phyloP scores from a whole-genome alignment of 148 eudicot genomes.

The Rhododendron molle region DNA sequence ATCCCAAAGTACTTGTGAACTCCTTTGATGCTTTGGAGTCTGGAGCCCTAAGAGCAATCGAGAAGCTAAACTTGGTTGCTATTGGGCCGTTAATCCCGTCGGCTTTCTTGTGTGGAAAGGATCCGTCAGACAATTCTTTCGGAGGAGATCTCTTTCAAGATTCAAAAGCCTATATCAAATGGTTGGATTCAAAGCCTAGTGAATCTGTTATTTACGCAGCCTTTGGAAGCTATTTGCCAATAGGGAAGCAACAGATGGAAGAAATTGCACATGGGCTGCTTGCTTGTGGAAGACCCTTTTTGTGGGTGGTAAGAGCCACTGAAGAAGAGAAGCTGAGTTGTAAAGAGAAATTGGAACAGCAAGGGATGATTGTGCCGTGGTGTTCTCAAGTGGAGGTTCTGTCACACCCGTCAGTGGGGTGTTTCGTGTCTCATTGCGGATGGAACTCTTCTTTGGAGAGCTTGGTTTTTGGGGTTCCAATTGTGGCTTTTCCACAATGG shows the following conservation, averaged over 20 bases:
- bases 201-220: conserved; percentile 31
- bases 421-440: conserved; percentile 30
- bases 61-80: conserved; percentile 20
- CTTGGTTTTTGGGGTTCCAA: conserved; percentile 17
- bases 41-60: conserved; percentile 14
- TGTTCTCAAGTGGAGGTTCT: conserved; percentile 35
- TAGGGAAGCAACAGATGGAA: conserved; percentile 21
- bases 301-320: conserved; percentile 33
- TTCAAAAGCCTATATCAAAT: conserved; percentile 25
- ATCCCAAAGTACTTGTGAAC: conserved; percentile 34
- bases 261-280: conserved; percentile 31
- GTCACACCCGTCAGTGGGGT: conserved; percentile 21
- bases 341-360: conserved; percentile 1
- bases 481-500: conserved; percentile 5
- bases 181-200: conserved; percentile 22
- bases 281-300: conserved; percentile 20
- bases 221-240: conserved; percentile 32
- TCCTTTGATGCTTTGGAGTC: conserved; percentile 40
- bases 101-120: background rate
- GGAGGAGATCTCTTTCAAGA: conserved; percentile 14
- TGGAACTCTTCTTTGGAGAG: conserved; percentile 38
- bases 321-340: conserved; percentile 15
- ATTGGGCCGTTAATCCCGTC: conserved; percentile 37
- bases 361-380: conserved; percentile 36
- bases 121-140: conserved; percentile 22